Conservation (phyloP, 805 yeast genomes). For the Ogataea sp. region DNA sequence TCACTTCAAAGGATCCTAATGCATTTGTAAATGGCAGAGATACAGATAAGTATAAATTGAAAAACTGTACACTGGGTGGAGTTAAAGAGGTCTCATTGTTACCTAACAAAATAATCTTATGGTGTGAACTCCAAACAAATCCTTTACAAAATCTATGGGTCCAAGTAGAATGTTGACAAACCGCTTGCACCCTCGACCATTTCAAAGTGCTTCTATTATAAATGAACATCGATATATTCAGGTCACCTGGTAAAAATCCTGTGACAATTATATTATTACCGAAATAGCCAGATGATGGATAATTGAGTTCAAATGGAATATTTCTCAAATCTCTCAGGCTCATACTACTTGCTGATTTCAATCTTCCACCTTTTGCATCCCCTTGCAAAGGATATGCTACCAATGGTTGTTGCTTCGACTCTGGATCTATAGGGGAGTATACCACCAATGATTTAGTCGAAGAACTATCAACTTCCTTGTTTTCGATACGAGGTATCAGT, state of each 20-base stretch:
- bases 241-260: constrained; percentile 46
- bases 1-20: constrained; percentile 5
- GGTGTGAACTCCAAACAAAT: constrained; percentile 73
- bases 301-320: constrained; percentile 39
- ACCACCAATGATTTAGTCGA: constrained; percentile 1
- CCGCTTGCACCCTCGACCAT: constrained; percentile 57
- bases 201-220: constrained; percentile 46
- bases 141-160: constrained; percentile 61
- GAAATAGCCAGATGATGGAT: constrained; percentile 55
- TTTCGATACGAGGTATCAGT: background rate
- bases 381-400: constrained; percentile 9
- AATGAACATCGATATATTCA: constrained; percentile 38
- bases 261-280: constrained; percentile 58
- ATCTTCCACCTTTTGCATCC: constrained; percentile 1
- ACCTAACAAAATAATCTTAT: constrained; percentile 58
- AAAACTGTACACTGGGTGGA: constrained; percentile 39
- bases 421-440: background rate
- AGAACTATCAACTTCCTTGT: background rate
- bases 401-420: constrained; percentile 14
- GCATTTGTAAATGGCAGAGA: constrained; percentile 48
- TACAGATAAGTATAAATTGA: constrained; percentile 38
- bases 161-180: constrained; percentile 43
- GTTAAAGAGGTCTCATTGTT: constrained; percentile 35
- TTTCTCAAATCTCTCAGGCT: constrained; percentile 8
- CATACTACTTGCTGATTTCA: background rate